A percentile compares a stretch with the other conserved stretches of the same genome.
Conservation (phyloP, 148 eudicot species). For the Nepenthes gracilis region DNA sequence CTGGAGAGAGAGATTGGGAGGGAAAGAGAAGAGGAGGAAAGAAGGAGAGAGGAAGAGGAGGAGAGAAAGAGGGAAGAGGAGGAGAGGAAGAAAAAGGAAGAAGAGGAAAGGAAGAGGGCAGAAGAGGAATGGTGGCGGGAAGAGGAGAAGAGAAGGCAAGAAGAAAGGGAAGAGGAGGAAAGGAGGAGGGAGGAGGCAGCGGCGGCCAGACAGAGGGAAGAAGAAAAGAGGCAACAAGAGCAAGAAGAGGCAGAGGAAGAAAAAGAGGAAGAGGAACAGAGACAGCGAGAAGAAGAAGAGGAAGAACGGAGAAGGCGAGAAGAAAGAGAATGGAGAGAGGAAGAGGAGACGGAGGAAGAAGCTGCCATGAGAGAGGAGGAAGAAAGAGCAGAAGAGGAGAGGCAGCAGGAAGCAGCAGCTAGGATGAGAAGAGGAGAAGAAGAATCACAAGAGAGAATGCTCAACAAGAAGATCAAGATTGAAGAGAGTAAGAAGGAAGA, state of each 20-base stretch:
- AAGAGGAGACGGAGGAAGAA: no score
- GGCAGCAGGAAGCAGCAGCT: not conserved
- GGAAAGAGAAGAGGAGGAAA: slow-evolving; percentile 8
- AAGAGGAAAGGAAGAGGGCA: slow-evolving; percentile 4
- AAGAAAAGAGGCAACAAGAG: not conserved
- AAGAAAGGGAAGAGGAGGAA: slow-evolving; percentile 3
- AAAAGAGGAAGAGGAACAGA: slow-evolving; percentile 4
- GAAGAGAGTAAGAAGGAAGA: not conserved
- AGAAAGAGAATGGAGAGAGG: not conserved
- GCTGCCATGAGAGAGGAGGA: not conserved
- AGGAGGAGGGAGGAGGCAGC: slow-evolving; percentile 2
- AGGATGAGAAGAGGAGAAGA: not conserved
- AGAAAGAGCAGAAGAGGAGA: not conserved
- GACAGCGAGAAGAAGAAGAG: not conserved
- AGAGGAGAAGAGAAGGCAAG: not conserved
- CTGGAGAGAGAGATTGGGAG: slow-evolving; percentile 37
- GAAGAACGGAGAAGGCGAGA: not conserved
- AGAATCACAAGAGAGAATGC: not conserved
- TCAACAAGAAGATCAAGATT: not conserved
- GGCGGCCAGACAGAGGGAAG: not conserved
- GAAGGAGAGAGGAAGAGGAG: slow-evolving; percentile 8
- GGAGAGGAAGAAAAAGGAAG: slow-evolving; percentile 8
- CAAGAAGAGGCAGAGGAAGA: slow-evolving; percentile 8
- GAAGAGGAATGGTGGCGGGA: slow-evolving; percentile 3
- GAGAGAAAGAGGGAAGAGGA: slow-evolving; percentile 5